Evolutionary conservation across 192 early-diverging fungal genomes (phyloP).

Genomic region (Backusella westeae): DNA sequence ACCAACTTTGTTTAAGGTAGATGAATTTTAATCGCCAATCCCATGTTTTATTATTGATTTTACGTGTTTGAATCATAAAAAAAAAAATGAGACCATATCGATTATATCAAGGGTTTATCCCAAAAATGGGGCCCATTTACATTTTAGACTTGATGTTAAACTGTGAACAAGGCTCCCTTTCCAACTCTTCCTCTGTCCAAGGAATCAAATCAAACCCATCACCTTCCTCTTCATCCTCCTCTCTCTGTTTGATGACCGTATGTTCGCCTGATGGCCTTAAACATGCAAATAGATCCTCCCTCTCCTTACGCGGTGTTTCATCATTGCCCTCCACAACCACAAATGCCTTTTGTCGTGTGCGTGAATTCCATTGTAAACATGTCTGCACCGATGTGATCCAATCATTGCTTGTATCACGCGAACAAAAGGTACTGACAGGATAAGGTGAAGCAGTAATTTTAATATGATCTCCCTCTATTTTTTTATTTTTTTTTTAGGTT

Average conservation of each 20-base stretch:
- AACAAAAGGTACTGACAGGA: constrained; percentile 85
- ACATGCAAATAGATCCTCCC: constrained; percentile 7
- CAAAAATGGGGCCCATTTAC: neutral
- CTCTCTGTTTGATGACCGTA: neutral
- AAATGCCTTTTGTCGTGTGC: constrained; percentile 84
- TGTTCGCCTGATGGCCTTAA: neutral
- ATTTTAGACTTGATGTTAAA: neutral
- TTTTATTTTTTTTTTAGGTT: neutral
- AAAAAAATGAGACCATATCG: too few relatives aligned
- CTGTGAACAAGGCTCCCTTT: neutral
- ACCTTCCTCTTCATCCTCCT: neutral
- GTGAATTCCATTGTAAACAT: constrained; percentile 91
- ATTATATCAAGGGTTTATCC: too few relatives aligned
- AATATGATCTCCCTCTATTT: constrained; percentile 76
- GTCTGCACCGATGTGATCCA: constrained; percentile 86
- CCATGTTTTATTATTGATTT: too few relatives aligned
- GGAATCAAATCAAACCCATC: neutral
- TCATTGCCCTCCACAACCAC: constrained; percentile 31
- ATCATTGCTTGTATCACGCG: constrained; percentile 69
- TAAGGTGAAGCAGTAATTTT: constrained; percentile 79
- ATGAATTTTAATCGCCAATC: too few relatives aligned
- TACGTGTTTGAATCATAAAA: too few relatives aligned
- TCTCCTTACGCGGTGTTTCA: neutral
- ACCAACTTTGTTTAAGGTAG: too few relatives aligned
- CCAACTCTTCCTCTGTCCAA: constrained; percentile 14